Conservation (phyloP, 495 filamentous ascomycete species). For the Penicillium paxilli region DNA sequence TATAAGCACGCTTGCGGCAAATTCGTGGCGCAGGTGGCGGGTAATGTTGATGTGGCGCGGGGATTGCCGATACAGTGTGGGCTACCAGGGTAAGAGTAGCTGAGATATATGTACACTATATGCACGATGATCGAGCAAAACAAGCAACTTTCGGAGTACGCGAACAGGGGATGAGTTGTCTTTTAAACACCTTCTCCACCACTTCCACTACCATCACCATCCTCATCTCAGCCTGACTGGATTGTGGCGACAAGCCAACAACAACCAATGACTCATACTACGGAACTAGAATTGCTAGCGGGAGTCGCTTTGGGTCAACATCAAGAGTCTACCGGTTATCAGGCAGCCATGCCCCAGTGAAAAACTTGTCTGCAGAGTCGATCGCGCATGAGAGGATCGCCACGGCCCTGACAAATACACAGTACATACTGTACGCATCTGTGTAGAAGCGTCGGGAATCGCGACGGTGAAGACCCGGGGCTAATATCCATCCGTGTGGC, state of each 20-base stretch:
- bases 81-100: neutral
- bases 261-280: neutral
- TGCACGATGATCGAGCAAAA: neutral
- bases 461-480: neutral
- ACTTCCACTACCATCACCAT: neutral
- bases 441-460: neutral
- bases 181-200: constrained; percentile 2
- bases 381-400: too few species aligned
- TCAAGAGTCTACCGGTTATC: neutral
- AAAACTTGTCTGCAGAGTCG: neutral
- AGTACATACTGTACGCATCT: too few species aligned
- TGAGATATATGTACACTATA: neutral
- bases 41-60: constrained; percentile 2
- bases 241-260: neutral
- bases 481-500: neutral
- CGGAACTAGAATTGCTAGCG: too few species aligned
- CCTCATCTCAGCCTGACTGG: neutral
- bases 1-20: neutral
- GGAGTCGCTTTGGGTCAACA: neutral
- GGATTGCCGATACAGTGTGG: constrained; percentile 12
- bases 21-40: neutral
- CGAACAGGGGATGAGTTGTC: constrained; percentile 10
- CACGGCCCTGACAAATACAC: neutral
- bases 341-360: neutral
- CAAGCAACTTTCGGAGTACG: constrained; percentile 1